Evolutionary conservation across 495 filamentous ascomycete genomes (phyloP).

Genomic region (Bathelium albidoporum): DNA sequence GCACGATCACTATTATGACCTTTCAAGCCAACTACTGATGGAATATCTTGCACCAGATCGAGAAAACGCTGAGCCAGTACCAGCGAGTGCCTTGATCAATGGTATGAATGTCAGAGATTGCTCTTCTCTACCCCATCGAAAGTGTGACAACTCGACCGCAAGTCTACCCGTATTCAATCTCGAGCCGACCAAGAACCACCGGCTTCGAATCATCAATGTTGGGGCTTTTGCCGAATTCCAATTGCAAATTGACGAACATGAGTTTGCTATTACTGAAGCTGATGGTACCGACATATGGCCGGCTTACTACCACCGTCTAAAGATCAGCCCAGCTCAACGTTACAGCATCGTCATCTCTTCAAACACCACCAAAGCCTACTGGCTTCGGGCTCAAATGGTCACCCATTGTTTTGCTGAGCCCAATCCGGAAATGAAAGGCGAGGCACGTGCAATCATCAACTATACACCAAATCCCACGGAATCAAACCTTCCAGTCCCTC

Average conservation of each 20-base stretch:
- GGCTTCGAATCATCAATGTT: slow-evolving; percentile 29
- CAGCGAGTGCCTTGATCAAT: slow-evolving; percentile 44
- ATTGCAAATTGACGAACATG: slow-evolving; percentile 20
- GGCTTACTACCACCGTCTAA: slow-evolving; percentile 21
- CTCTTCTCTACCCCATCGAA: slow-evolving; percentile 32
- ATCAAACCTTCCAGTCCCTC: slow-evolving; percentile 2
- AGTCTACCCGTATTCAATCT: slow-evolving; percentile 16
- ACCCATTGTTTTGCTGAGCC: slow-evolving; percentile 44
- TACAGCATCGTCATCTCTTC: slow-evolving; percentile 26
- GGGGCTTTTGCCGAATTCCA: slow-evolving; percentile 18
- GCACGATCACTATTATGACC: slow-evolving; percentile 50
- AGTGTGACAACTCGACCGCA: slow-evolving; percentile 29
- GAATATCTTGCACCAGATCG: slow-evolving; percentile 42
- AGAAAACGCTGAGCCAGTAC: slow-evolving; percentile 33
- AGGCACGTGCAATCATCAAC: slow-evolving; percentile 22
- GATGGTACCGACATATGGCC: slow-evolving; percentile 19
- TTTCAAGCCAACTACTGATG: slow-evolving; percentile 38
- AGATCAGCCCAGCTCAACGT: slow-evolving; percentile 28
- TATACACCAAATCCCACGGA: slow-evolving; percentile 13
- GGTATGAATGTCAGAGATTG: slow-evolving; percentile 44
- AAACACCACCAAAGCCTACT: slow-evolving; percentile 37
- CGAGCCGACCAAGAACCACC: slow-evolving; percentile 18
- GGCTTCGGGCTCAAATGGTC: slow-evolving; percentile 49
- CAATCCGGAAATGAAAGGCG: slow-evolving; percentile 21
- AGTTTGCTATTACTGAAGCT: slow-evolving; percentile 15